Evolutionary conservation across 2,329 filamentous ascomycete genomes (phyloP).

Genomic region (Stromatinia cepivora): DNA sequence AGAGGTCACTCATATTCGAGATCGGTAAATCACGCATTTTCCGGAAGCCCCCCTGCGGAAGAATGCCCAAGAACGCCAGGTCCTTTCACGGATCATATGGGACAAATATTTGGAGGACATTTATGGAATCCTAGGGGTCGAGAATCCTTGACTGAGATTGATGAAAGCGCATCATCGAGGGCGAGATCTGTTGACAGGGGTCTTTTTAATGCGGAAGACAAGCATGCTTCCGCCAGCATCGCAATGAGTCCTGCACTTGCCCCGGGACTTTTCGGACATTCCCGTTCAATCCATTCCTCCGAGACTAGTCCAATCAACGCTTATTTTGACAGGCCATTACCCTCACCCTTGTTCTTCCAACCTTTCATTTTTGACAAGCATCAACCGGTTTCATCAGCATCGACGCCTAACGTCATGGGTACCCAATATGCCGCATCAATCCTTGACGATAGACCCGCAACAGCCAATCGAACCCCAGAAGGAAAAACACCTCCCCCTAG

Average conservation of each 20-base stretch:
- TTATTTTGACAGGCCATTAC: conserved; percentile 31
- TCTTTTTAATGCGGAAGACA: conserved; percentile 60
- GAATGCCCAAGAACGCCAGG: conserved; percentile 30
- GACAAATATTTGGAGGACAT: conserved; percentile 34
- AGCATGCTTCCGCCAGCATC: conserved; percentile 64
- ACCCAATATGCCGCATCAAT: conserved; percentile 39
- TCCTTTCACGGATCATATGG: conserved; percentile 37
- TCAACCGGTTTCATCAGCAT: conserved; percentile 32
- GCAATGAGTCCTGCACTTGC: conserved; percentile 62
- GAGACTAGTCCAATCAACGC: conserved; percentile 31
- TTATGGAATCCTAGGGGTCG: conserved; percentile 32
- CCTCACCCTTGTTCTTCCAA: conserved; percentile 39
- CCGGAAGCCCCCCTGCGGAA: conserved; percentile 16
- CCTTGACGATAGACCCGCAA: conserved; percentile 50
- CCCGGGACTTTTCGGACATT: conserved; percentile 51
- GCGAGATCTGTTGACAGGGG: conserved; percentile 64
- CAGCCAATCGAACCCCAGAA: conserved; percentile 49
- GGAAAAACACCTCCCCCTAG: conserved; percentile 43
- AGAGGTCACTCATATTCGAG: conserved; percentile 40
- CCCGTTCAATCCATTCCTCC: conserved; percentile 31
- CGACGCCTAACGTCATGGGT: conserved; percentile 35
- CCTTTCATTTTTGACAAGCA: conserved; percentile 34
- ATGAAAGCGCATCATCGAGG: conserved; percentile 49
- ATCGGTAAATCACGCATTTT: conserved; percentile 40
- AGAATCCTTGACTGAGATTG: conserved; percentile 42